Conservation (phyloP, 2,329 filamentous ascomycete species). For the Fusarium pseudonygamai region DNA sequence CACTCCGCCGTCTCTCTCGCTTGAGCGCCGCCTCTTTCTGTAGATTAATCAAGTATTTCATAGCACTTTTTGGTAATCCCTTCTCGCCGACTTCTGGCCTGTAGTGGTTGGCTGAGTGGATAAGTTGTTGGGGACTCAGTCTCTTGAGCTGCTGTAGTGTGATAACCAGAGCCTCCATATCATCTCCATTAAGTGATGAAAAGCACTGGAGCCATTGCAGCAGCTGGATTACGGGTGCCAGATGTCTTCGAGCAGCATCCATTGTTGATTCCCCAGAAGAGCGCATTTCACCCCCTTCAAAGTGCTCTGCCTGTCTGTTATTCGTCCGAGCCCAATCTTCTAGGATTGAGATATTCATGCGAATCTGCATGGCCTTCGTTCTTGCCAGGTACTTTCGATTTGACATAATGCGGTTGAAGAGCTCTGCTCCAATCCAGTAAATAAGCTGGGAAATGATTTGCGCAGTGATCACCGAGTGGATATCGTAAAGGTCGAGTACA, state of each 20-base stretch:
- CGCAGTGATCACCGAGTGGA: slow-evolving; percentile 93
- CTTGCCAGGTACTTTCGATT: slow-evolving; percentile 93
- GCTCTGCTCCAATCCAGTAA: slow-evolving; percentile 95
- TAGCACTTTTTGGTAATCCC: slow-evolving; percentile 84
- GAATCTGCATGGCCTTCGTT: slow-evolving; percentile 99
- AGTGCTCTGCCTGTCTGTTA: slow-evolving; percentile 94
- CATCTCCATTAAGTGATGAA: slow-evolving; percentile 85
- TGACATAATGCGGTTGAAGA: slow-evolving; percentile 98
- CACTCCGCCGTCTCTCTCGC: slow-evolving; percentile 62
- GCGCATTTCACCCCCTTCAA: slow-evolving; percentile 88
- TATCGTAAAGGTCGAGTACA: slow-evolving; percentile 97
- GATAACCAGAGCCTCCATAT: slow-evolving; percentile 85
- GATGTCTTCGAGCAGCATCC: slow-evolving; percentile 83
- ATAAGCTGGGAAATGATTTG: slow-evolving; percentile 93
- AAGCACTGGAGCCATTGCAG: slow-evolving; percentile 98
- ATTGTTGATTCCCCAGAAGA: slow-evolving; percentile 87
- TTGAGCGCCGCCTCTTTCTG: slow-evolving; percentile 76
- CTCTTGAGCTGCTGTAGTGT: slow-evolving; percentile 90
- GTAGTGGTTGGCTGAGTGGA: slow-evolving; percentile 93
- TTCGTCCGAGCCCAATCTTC: slow-evolving; percentile 97
- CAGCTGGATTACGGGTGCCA: slow-evolving; percentile 91
- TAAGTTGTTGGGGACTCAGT: slow-evolving; percentile 85
- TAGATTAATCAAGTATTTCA: slow-evolving; percentile 84
- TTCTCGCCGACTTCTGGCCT: slow-evolving; percentile 96
- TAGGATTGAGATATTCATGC: slow-evolving; percentile 95